A percentile compares a stretch with the other conserved stretches of the same genome.
These are phyloP conservation scores for Aspergillus ochraceoroseus DNA, from an alignment of 2,329 filamentous ascomycete genomes.

Conservation along the genomic window DNA sequence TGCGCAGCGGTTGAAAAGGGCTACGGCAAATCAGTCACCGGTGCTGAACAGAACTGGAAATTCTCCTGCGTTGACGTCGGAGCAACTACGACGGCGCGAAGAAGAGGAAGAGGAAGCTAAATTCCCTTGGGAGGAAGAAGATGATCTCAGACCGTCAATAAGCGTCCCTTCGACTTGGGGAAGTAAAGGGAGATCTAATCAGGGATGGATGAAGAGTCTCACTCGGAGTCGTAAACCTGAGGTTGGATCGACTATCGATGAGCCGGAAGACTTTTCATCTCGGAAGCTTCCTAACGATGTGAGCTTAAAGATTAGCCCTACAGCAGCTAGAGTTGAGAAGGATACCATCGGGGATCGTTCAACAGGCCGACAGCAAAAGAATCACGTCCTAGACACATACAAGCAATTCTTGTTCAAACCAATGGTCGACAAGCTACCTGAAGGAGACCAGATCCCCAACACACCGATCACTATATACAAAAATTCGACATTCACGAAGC, in stretches of 20 bases:
- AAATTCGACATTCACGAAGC: conserved; percentile 29
- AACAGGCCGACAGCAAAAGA: conserved; percentile 14
- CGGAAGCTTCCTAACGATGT: conserved; percentile 26
- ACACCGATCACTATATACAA: conserved; percentile 39
- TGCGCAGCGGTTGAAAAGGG: conserved; percentile 38
- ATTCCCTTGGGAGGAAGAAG: conserved; percentile 22
- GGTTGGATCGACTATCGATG: conserved; percentile 18
- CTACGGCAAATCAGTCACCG: conserved; percentile 37
- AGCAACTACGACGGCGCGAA: conserved; percentile 37
- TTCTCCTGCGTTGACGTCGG: conserved; percentile 31
- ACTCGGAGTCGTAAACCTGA: conserved; percentile 23
- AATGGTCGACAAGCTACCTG: conserved; percentile 15
- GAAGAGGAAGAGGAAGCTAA: conserved; percentile 25
- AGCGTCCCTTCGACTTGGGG: conserved; percentile 41
- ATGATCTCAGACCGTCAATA: conserved; percentile 28
- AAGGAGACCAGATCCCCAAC: conserved; percentile 34
- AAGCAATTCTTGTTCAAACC: conserved; percentile 16
- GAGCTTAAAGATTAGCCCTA: conserved; percentile 26
- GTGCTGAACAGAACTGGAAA: conserved; percentile 37
- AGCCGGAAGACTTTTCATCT: conserved; percentile 16
- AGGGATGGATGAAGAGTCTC: conserved; percentile 36
- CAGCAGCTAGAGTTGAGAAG: conserved; percentile 24
- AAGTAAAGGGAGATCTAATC: conserved; percentile 28
- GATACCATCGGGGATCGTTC: conserved; percentile 22
- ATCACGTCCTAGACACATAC: conserved; percentile 15